A percentile compares a stretch with the other conserved stretches of the same genome.
Evolutionary conservation across 129 eudicot species (phyloP).

Genomic region (Helichrysum umbraculigerum): DNA sequence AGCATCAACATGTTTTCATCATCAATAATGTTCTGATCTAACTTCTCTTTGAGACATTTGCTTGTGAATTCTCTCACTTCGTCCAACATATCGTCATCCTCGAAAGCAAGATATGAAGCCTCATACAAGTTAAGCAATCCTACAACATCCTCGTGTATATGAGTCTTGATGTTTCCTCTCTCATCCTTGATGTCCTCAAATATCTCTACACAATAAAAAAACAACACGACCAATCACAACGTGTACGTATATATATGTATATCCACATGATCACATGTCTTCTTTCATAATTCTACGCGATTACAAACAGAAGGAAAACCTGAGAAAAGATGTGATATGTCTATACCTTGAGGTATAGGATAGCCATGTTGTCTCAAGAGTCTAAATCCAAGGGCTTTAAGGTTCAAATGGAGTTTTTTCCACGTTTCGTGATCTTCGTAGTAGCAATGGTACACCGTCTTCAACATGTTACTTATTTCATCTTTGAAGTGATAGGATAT

Average conservation of each 20-base stretch:
- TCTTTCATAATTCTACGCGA: too few species aligned
- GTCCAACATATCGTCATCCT: conserved; percentile 42
- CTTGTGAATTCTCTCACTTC: conserved; percentile 34
- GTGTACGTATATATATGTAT: too few species aligned
- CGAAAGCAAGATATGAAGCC: conserved; percentile 37
- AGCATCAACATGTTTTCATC: neutral
- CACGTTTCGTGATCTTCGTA: conserved; percentile 3
- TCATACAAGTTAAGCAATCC: conserved; percentile 48
- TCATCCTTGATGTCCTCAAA: conserved; percentile 41
- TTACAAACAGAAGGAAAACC: too few species aligned
- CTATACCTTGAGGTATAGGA: conserved; percentile 45
- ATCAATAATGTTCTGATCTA: conserved; percentile 12
- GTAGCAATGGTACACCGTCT: conserved; percentile 10
- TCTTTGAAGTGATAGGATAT: conserved; percentile 36
- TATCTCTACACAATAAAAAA: conserved; percentile 29
- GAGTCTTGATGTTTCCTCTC: conserved; percentile 28
- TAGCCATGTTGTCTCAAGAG: conserved; percentile 5
- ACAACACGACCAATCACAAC: too few species aligned
- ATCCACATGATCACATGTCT: too few species aligned
- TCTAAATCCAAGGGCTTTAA: conserved; percentile 41
- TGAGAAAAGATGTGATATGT: too few species aligned
- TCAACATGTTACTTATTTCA: conserved; percentile 28
- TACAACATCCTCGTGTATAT: conserved; percentile 20
- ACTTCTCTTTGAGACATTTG: conserved; percentile 21
- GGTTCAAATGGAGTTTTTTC: conserved; percentile 20